These are phyloP conservation scores for Pezicula neosporulosa DNA, from an alignment of 2,329 filamentous ascomycete genomes.

Conservation along the genomic window DNA sequence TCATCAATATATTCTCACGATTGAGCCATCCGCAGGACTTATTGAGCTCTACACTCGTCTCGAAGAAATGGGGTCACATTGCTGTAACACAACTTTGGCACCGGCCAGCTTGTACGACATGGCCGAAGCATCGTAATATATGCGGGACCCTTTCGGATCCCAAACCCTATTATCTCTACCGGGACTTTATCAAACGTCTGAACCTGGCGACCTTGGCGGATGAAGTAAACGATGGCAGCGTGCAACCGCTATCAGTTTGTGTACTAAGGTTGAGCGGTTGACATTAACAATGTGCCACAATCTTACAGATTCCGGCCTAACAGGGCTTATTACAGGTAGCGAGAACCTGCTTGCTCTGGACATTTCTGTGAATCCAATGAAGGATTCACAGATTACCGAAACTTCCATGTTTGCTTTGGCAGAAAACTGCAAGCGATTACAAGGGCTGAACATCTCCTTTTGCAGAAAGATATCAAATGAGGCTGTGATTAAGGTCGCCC, in stretches of 20 bases:
- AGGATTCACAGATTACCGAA: conserved; percentile 77
- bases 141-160: conserved; percentile 71
- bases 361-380: conserved; percentile 54
- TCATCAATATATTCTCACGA: conserved; percentile 89
- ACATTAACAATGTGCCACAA: conserved; percentile 87
- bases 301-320: conserved; percentile 80
- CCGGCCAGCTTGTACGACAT: conserved; percentile 84
- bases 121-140: conserved; percentile 76
- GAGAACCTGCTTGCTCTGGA: conserved; percentile 82
- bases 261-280: conserved; percentile 87
- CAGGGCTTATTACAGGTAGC: conserved; percentile 75
- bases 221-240: conserved; percentile 82
- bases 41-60: conserved; percentile 89
- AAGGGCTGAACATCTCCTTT: conserved; percentile 88
- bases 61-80: conserved; percentile 87
- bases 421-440: conserved; percentile 76
- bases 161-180: conserved; percentile 83
- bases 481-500: conserved; percentile 75
- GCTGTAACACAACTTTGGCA: conserved; percentile 94
- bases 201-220: conserved; percentile 79
- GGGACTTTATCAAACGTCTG: conserved; percentile 84
- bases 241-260: conserved; percentile 81
- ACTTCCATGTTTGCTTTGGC: conserved; percentile 75
- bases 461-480: conserved; percentile 84
- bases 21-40: conserved; percentile 74